Evolutionary conservation across 2,329 filamentous ascomycete species (phyloP), one percentile per base, ranked within the genome.

Genomic region (Fonsecaea multimorphosa): DNA sequence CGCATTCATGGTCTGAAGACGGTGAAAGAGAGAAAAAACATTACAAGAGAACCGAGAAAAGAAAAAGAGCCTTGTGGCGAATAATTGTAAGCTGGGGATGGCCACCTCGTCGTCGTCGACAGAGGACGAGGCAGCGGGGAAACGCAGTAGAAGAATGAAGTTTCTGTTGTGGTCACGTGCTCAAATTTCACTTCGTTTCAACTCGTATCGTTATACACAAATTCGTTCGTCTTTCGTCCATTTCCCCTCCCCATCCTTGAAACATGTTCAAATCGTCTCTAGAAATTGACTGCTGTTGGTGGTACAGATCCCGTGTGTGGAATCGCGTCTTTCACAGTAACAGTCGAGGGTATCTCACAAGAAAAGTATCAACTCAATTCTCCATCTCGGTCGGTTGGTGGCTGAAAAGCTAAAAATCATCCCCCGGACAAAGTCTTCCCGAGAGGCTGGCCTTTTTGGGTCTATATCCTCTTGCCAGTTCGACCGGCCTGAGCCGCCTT

Each of bases 401-500:
- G 51, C 51, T 29, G 19, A 53, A 53, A n/a, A 16, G 7, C 51
- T 7, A 54, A 54, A n/a, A 31, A 54, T 34, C 32, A 9, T 9
- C 11, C 32, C 11, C 32, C 29, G 8, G 11, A 9, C 32, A 34
- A 34, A 31, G 29, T 3, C 29, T 31, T 31, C 8, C 29, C 8
- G n/a, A n/a, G n/a, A n/a, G n/a, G n/a, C n/a, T n/a, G n/a, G n/a
- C n/a, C 9, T 54, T 60, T 40, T 66, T 49, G 36, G 53, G 11
- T 67, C 65, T 63, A 70, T 64, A 70, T 68, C 44, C 63, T 56
- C 61, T 64, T 66, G 12, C 68, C 68, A 14, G 69, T 71, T 27
- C 69, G 63, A 22, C 61, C 68, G 38, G 59, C 67, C 53, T 60
- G 64, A 32, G 61, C 65, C 24, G 63, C 66, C 64, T 65, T 65